Conservation (phyloP, 768 basidiomycete genomes). For the Tubosaeta sp. region DNA sequence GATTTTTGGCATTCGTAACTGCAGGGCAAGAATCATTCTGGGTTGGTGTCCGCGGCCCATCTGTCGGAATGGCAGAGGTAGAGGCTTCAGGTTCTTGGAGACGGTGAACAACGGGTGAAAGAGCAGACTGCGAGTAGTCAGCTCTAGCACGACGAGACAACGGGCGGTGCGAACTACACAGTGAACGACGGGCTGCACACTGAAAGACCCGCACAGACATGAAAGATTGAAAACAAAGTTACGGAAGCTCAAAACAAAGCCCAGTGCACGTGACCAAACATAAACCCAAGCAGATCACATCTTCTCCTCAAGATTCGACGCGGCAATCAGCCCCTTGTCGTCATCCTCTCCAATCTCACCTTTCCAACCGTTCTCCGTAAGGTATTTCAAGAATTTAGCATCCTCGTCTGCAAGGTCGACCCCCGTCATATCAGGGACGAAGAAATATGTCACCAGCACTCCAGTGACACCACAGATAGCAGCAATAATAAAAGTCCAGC, state of each 20-base stretch:
- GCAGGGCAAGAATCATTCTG: constrained; percentile 1
- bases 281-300: background rate
- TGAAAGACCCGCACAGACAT: constrained; percentile 24
- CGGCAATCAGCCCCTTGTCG: constrained; percentile 28
- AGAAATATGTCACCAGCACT: constrained; percentile 63
- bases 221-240: background rate
- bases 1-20: constrained; percentile 16
- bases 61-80: constrained; percentile 1
- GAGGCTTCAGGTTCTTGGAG: constrained; percentile 4
- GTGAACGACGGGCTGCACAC: constrained; percentile 12
- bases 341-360: constrained; percentile 59
- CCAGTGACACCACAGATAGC: constrained; percentile 65
- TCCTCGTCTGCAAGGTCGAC: constrained; percentile 67
- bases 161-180: constrained; percentile 13
- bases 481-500: constrained; percentile 65
- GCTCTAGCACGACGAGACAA: constrained; percentile 12
- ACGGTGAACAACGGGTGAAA: constrained; percentile 8
- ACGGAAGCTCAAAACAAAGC: background rate
- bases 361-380: constrained; percentile 61
- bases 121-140: constrained; percentile 25
- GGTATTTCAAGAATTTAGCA: constrained; percentile 53
- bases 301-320: constrained; percentile 8
- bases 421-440: constrained; percentile 64
- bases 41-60: background rate
- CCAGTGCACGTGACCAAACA: background rate